These are phyloP conservation scores for Penicillium lividum DNA, from an alignment of 495 filamentous ascomycete species.

Conservation along the genomic window DNA sequence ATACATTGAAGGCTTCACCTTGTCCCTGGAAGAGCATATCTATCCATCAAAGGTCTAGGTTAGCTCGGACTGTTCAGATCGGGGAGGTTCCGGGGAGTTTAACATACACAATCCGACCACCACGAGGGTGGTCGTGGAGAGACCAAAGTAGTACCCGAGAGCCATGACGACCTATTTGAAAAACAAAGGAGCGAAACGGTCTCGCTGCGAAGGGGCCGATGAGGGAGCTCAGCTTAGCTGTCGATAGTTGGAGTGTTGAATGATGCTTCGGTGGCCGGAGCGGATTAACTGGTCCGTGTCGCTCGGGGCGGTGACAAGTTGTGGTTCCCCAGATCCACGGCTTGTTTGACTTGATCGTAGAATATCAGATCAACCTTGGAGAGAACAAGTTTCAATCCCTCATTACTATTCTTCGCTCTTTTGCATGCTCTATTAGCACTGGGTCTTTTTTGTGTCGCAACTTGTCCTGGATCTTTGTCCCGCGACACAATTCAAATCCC, in stretches of 20 bases:
- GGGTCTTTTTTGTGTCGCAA: conserved; percentile 5
- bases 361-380: conserved; percentile 8
- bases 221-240: conserved; percentile 21
- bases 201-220: conserved; percentile 21
- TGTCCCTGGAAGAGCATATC: conserved; percentile 98
- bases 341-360: conserved; percentile 17
- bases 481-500: conserved; percentile 14
- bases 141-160: conserved; percentile 66
- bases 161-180: conserved; percentile 47
- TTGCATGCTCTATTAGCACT: conserved; percentile 6
- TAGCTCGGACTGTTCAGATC: conserved; percentile 26
- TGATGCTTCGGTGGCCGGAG: conserved; percentile 29
- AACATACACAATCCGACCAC: conserved; percentile 85
- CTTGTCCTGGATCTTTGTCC: not conserved
- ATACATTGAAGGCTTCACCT: conserved; percentile 95
- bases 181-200: conserved; percentile 25
- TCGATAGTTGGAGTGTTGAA: conserved; percentile 22
- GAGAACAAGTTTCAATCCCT: conserved; percentile 4
- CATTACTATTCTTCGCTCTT: not conserved
- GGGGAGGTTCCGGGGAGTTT: conserved; percentile 13
- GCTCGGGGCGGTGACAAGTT: conserved; percentile 20
- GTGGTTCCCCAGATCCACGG: conserved; percentile 31
- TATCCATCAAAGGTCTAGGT: conserved; percentile 46
- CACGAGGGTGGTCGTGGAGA: conserved; percentile 67
- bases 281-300: conserved; percentile 30